Evolutionary conservation across 176 grass and related monocot species (phyloP).

Genomic region (Echinochloa phyllopogon): DNA sequence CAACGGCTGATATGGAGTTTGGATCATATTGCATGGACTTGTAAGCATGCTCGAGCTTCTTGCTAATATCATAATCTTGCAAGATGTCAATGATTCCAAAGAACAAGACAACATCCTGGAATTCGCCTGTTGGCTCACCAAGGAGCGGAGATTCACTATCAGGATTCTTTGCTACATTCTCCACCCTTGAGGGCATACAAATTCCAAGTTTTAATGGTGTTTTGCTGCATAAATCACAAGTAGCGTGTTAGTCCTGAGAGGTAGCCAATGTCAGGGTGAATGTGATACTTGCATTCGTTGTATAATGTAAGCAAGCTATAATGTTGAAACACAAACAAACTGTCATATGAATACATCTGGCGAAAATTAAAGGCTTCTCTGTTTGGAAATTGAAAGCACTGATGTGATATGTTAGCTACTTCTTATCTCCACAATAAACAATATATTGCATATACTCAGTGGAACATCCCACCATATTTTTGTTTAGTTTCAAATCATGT

Average conservation of each 20-base stretch:
- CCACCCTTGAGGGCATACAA: constrained; percentile 82
- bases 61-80: constrained; percentile 90
- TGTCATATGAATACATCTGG: background rate
- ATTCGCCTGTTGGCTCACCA: constrained; percentile 78
- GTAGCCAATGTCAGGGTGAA: background rate
- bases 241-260: background rate
- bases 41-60: constrained; percentile 91
- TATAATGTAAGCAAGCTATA: background rate
- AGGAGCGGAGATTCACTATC: constrained; percentile 55
- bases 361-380: background rate
- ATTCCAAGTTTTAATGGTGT: constrained; percentile 58
- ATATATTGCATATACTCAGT: background rate
- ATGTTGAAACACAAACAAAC: background rate
- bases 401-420: background rate
- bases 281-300: background rate
- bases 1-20: constrained; percentile 82
- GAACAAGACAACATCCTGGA: constrained; percentile 71
- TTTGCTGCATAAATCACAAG: constrained; percentile 54
- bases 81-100: constrained; percentile 96
- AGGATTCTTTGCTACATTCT: constrained; percentile 55
- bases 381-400: background rate
- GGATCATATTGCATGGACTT: constrained; percentile 85
- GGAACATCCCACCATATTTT: constrained; percentile 6
- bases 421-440: background rate
- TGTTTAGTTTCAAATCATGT: background rate